phyloP scores from a whole-genome alignment of 176 grass and related monocot genomes.

The Alloteropsis semialata region DNA sequence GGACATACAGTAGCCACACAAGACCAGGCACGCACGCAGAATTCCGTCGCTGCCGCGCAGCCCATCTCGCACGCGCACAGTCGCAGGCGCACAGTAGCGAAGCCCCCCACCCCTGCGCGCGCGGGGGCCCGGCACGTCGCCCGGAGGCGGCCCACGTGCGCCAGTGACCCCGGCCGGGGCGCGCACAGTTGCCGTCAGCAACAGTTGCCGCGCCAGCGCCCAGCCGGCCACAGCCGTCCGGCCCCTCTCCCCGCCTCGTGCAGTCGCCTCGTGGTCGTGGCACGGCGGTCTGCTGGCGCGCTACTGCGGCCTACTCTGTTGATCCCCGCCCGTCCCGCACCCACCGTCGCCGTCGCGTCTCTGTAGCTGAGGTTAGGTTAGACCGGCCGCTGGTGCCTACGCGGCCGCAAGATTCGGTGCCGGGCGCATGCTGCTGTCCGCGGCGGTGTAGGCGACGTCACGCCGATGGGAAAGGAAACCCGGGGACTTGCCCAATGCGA shows the following conservation, averaged over 20 bases:
- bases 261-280: background rate
- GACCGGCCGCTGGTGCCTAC: too few species aligned
- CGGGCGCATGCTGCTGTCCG: background rate
- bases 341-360: conserved; percentile 13
- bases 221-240: background rate
- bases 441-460: conserved; percentile 28
- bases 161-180: background rate
- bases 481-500: background rate
- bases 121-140: background rate
- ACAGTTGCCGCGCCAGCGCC: conserved; percentile 9
- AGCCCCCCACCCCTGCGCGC: background rate
- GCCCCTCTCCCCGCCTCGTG: background rate
- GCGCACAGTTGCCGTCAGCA: conserved; percentile 25
- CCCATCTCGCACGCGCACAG: conserved; percentile 13
- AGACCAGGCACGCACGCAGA: background rate
- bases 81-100: conserved; percentile 17
- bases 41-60: background rate
- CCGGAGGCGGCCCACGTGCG: conserved; percentile 34
- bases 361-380: conserved; percentile 23
- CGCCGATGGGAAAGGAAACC: background rate
- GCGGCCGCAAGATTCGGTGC: background rate
- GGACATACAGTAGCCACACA: too few species aligned
- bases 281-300: background rate
- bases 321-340: too few species aligned
- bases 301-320: background rate